A percentile compares a stretch with the other conserved stretches of the same genome.
Conservation (phyloP, 345 rosid species). For the Eucalyptus camaldulensis region DNA sequence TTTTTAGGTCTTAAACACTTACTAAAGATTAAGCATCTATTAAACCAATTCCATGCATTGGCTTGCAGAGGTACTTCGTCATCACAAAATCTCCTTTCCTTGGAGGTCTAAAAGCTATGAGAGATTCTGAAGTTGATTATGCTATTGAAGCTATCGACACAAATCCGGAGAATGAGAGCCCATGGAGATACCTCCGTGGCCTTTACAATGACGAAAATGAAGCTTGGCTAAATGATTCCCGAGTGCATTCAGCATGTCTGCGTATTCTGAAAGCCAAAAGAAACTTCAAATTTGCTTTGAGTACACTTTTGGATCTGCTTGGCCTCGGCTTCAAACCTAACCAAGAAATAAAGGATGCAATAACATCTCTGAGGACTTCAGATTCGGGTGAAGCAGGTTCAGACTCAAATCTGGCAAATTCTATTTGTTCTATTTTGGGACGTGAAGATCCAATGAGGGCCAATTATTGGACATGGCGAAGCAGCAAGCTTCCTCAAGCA, state of each 20-base stretch:
- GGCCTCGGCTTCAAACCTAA: conserved; percentile 50
- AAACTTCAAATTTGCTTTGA: conserved; percentile 48
- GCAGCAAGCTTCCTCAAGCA: conserved; percentile 23
- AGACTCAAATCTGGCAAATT: conserved; percentile 31
- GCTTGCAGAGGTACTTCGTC: conserved; percentile 61
- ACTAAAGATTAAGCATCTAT: not conserved
- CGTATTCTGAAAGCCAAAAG: conserved; percentile 31
- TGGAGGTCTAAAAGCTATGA: conserved; percentile 64
- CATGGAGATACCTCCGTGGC: conserved; percentile 82
- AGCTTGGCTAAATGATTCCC: conserved; percentile 42
- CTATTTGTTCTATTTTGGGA: conserved; percentile 47
- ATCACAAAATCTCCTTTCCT: conserved; percentile 49
- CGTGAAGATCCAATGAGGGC: conserved; percentile 60
- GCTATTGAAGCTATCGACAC: conserved; percentile 42
- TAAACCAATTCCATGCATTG: not conserved
- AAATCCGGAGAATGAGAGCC: conserved; percentile 71
- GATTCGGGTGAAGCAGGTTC: conserved; percentile 13
- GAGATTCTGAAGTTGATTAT: conserved; percentile 68
- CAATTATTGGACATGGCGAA: conserved; percentile 78
- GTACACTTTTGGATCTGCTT: conserved; percentile 71
- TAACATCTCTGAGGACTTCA: conserved; percentile 31
- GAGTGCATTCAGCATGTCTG: conserved; percentile 54
- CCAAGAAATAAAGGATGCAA: conserved; percentile 42
- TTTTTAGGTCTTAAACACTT: not conserved
- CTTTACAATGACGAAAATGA: conserved; percentile 49